Evolutionary conservation across 805 yeast genomes (phyloP).

Genomic region (Pichia californica): DNA sequence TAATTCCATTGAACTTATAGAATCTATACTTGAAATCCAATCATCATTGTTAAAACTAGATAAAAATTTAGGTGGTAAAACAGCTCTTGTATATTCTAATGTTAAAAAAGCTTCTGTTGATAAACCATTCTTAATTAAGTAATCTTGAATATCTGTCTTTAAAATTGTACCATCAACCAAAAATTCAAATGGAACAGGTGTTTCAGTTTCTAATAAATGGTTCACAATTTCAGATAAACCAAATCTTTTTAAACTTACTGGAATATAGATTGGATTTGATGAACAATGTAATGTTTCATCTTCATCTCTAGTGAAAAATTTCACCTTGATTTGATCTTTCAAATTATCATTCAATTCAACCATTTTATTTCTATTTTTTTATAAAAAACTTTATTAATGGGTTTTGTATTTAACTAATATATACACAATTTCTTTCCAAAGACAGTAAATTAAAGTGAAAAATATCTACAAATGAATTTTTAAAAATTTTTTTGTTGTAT

Average conservation of each 20-base stretch:
- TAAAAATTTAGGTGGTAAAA: constrained; percentile 87
- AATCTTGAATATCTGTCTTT: constrained; percentile 73
- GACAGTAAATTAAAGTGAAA: too few relatives aligned
- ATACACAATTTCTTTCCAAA: too few relatives aligned
- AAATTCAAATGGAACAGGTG: constrained; percentile 87
- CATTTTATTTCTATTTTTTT: constrained; percentile 9
- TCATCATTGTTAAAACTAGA: constrained; percentile 89
- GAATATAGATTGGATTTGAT: constrained; percentile 83
- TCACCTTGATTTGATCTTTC: constrained; percentile 59
- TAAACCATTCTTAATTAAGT: constrained; percentile 67
- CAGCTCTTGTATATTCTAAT: constrained; percentile 86
- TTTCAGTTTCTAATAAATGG: constrained; percentile 61
- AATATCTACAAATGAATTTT: too few relatives aligned
- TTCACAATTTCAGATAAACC: constrained; percentile 95
- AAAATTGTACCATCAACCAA: constrained; percentile 78
- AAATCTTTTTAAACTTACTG: constrained; percentile 76
- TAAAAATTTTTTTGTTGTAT: background rate
- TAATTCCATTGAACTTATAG: constrained; percentile 31
- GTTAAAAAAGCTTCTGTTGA: constrained; percentile 75
- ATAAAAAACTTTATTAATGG: background rate
- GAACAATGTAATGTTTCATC: constrained; percentile 65
- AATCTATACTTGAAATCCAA: constrained; percentile 80
- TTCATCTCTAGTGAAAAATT: constrained; percentile 80
- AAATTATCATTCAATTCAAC: constrained; percentile 6
- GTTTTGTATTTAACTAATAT: too few relatives aligned